Percentiles rank a stretch among this genome's conserved stretches.
These are phyloP conservation scores for Pichia exigua DNA, from an alignment of 805 yeast genomes.

Conservation along the genomic window DNA sequence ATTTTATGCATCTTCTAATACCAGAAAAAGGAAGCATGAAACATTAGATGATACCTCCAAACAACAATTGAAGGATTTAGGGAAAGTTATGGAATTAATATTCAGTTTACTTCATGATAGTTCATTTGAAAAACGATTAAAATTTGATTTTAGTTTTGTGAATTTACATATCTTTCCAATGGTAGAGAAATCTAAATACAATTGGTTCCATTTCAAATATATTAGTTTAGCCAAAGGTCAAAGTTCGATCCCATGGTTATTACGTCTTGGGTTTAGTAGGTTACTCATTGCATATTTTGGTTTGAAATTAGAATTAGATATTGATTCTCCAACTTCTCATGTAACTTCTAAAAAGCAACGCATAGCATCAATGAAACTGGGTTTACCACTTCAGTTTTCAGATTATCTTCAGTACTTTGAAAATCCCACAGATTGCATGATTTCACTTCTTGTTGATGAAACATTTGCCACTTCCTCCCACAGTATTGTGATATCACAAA, in stretches of 20 bases:
- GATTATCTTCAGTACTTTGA: constrained; percentile 1
- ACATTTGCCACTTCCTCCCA: constrained; percentile 7
- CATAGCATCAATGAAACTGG: constrained; percentile 1
- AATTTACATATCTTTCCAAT: constrained; percentile 13
- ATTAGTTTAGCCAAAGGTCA: constrained; percentile 7
- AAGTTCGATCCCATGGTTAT: constrained; percentile 33
- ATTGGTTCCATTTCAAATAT: constrained; percentile 22
- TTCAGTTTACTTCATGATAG: constrained; percentile 14
- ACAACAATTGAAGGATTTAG: constrained; percentile 11
- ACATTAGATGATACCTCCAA: no score
- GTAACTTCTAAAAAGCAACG: neutral
- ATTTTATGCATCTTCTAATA: neutral
- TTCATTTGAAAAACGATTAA: constrained; percentile 6
- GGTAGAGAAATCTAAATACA: neutral
- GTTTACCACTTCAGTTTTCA: constrained; percentile 14
- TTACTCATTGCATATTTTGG: constrained; percentile 28
- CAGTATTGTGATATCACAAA: constrained; percentile 14
- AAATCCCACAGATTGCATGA: constrained; percentile 20
- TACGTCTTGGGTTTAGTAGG: constrained; percentile 28
- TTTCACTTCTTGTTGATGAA: constrained; percentile 11
- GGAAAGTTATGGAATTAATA: constrained; percentile 10
- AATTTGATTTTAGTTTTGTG: constrained; percentile 8
- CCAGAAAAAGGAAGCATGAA: neutral
- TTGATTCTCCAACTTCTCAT: neutral
- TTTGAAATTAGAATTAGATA: constrained; percentile 13